Base-by-base conservation (phyloP, 2,329 filamentous ascomycete species). In the Arachnopeziza araneosa region DNA sequence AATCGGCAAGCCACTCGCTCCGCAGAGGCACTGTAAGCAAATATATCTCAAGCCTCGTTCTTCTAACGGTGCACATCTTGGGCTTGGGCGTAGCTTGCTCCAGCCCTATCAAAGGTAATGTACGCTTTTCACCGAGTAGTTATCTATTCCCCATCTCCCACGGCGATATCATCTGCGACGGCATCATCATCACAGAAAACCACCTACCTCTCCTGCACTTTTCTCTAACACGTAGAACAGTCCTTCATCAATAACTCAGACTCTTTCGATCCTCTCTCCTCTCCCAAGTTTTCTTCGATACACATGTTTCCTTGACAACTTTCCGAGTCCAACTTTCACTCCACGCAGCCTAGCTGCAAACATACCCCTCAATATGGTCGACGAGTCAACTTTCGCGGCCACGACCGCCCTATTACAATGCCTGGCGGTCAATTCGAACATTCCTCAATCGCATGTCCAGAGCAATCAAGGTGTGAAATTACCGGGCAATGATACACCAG, bases 401-500 rank as follows among this genome's bases (percentile, higher is more conserved):
- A 78, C 79, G 48, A 78, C 80, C 68, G 77, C 81, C 69, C 76
- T 85, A 65, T 75, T 85, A 66, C 78, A 79, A 68, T 77, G 75
- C 63, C 74, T 85, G 61, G 82, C 81, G 61, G 72, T 63, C 32
- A 68, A 61, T 55, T 56, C 59, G 54, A 52, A 62, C 24, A 26
- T 64, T n/a, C 59, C 66, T 50, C 66, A 63, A 32, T 23, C 63
- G 14, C 56, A 63, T n/a, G 54, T 60, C 24, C 59, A 66, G 50
- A 60, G 60, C 50, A 63, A 57, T 48, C 65, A 65, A 52, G 65
- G 60, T 66, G 80, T 93, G 71, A 83, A 82, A 64, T 82, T 98
- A 24, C 93, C 93, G 17, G 95, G 95, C 60, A 82, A 84, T 60
- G 83, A 91, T 61, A 88, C 84, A 52, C 76, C 84, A 44, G 88